Evolutionary conservation across 371 early-diverging fungal species (phyloP).

Genomic region (Mortierella sp.): DNA sequence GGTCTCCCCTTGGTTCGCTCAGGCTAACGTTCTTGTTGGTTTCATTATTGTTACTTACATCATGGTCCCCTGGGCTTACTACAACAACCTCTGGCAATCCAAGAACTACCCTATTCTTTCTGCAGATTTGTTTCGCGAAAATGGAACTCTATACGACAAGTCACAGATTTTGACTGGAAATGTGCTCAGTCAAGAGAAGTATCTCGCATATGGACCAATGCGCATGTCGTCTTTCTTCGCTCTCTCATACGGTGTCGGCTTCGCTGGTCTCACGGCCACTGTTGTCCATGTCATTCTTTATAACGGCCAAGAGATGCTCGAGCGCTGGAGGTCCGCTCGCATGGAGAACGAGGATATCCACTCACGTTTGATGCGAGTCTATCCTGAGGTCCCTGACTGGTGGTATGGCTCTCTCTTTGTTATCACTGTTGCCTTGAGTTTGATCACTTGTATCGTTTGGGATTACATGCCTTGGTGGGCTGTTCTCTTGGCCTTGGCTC

Average conservation of each 20-base stretch:
- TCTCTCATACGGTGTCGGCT: conserved; percentile 59
- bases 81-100: conserved; percentile 49
- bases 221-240: conserved; percentile 68
- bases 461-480: conserved; percentile 66
- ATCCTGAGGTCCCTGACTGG: conserved; percentile 72
- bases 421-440: conserved; percentile 51
- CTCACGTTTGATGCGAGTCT: conserved; percentile 76
- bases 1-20: conserved; percentile 55
- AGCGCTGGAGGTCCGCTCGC: conserved; percentile 69
- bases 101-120: conserved; percentile 45
- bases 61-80: conserved; percentile 51
- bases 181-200: conserved; percentile 59
- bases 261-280: conserved; percentile 64
- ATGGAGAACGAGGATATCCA: conserved; percentile 76
- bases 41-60: conserved; percentile 43
- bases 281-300: conserved; percentile 73
- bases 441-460: conserved; percentile 62
- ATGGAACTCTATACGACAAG: conserved; percentile 24
- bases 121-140: conserved; percentile 18
- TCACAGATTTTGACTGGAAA: conserved; percentile 31
- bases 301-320: conserved; percentile 73
- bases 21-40: conserved; percentile 51
- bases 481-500: conserved; percentile 62
- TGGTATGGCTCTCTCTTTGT: conserved; percentile 66
- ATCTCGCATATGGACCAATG: conserved; percentile 65